phyloP scores from a whole-genome alignment of 495 filamentous ascomycete genomes.

The Aspergillus cavernicola region DNA sequence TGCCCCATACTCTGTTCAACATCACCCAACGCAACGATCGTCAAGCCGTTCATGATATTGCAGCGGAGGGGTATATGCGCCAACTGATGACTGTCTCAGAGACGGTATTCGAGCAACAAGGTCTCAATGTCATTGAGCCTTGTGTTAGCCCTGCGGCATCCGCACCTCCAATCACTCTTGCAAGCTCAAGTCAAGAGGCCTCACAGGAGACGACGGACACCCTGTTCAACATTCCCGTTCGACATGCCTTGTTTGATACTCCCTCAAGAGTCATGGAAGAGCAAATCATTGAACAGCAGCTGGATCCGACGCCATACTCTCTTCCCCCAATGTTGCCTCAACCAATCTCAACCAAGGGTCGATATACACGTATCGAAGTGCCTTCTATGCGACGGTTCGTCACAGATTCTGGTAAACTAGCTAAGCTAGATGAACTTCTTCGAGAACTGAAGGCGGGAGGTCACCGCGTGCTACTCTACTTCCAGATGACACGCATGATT shows the following conservation, averaged over 20 bases:
- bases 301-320: slow-evolving; percentile 62
- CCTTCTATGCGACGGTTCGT: slow-evolving; percentile 99
- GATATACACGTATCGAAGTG: slow-evolving; percentile 86
- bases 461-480: slow-evolving; percentile 97
- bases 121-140: slow-evolving; percentile 73
- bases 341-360: slow-evolving; percentile 72
- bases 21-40: slow-evolving; percentile 68
- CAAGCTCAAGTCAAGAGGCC: slow-evolving; percentile 65
- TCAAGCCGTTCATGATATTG: slow-evolving; percentile 64
- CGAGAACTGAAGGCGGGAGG: slow-evolving; percentile 83
- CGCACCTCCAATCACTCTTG: slow-evolving; percentile 82
- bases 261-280: slow-evolving; percentile 64
- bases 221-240: slow-evolving; percentile 73
- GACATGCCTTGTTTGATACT: slow-evolving; percentile 65
- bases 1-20: slow-evolving; percentile 74
- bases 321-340: slow-evolving; percentile 61
- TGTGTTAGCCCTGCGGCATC: slow-evolving; percentile 69
- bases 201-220: slow-evolving; percentile 65
- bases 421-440: slow-evolving; percentile 83
- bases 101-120: slow-evolving; percentile 59
- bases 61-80: slow-evolving; percentile 65
- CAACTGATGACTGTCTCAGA: slow-evolving; percentile 77
- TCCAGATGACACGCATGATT: slow-evolving; percentile 99
- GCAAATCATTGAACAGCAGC: slow-evolving; percentile 64
- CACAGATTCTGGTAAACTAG: slow-evolving; percentile 94